Base-by-base conservation (phyloP, 345 rosid species). In the Eucalyptus microcorys region DNA sequence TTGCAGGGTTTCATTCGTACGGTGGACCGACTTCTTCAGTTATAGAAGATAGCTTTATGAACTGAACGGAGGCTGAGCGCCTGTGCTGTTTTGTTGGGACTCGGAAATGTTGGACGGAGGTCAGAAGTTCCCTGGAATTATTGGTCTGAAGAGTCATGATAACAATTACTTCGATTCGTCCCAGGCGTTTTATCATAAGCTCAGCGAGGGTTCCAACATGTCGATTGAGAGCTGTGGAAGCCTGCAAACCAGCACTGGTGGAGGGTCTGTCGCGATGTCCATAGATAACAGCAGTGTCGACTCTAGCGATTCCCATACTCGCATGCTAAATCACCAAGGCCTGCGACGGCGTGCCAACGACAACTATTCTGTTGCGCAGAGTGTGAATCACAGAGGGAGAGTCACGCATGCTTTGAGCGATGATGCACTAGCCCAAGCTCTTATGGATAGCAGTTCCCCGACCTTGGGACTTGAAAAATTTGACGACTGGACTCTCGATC, bases 221-320 rank as follows among this genome's bases (percentile, higher is more conserved):
- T 93, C 95, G 24, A 89, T 92, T 5, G 94, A 92, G 48, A 92
- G 93, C 87, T 89, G 86, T 53, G 92, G 92, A 45, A 93, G 93
- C 91, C 83, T 93, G 88, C 94, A 92, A 50, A 93, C 93, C 24
- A 89, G 92, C 92, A 90, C 90, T 83, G 92, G 85, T 55, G 95
- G 93, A 53, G 95, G 95, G 50, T 93, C 94, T 32, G 92, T 90
- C 6, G 91, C 93, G 5, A 93, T 93, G 93, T 93, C 95, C 26
- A 52, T 91, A 30, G 93, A 92, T 34, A 92, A 91, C 83, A 93
- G 93, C 87, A 93, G 95, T 81, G 87, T 92, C 10, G 95, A 91
- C 45, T 92, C 94, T 27, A 93, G 91, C 53, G 95, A 91, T 57
- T 93, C 95, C 30, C 90, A 89, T 59, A 93, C 95, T 47, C 95